Conservation (phyloP, 805 yeast genomes). For the Starmerella scarabaei region DNA sequence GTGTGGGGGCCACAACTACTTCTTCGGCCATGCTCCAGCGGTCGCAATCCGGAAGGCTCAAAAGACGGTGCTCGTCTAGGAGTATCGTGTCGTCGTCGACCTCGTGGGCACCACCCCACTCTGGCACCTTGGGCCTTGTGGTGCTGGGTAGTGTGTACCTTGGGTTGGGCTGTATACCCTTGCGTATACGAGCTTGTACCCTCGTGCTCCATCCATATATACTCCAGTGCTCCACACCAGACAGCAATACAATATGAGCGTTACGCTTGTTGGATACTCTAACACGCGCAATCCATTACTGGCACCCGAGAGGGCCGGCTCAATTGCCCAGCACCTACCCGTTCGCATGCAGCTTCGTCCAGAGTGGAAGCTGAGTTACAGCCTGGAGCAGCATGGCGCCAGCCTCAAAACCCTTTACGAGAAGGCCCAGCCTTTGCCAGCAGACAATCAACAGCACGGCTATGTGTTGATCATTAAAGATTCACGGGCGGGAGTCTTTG, state of each 20-base stretch:
- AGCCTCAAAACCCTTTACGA: slow-evolving; percentile 68
- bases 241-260: neutral
- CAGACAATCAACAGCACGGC: slow-evolving; percentile 37
- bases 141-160: too few relatives aligned
- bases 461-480: slow-evolving; percentile 67
- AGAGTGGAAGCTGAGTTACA: slow-evolving; percentile 65
- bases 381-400: slow-evolving; percentile 88
- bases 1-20: slow-evolving; percentile 31
- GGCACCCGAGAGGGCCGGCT: slow-evolving; percentile 53
- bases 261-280: slow-evolving; percentile 44
- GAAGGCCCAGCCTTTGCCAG: slow-evolving; percentile 35
- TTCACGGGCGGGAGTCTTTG: slow-evolving; percentile 49
- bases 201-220: too few relatives aligned
- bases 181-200: too few relatives aligned
- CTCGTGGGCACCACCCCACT: too few relatives aligned
- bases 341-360: slow-evolving; percentile 64
- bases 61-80: too few relatives aligned
- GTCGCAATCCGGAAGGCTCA: too few relatives aligned
- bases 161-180: too few relatives aligned
- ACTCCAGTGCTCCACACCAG: neutral
- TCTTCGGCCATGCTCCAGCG: slow-evolving; percentile 21
- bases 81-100: too few relatives aligned
- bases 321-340: slow-evolving; percentile 61
- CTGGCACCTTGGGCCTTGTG: too few relatives aligned
- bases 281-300: slow-evolving; percentile 49